Base-by-base conservation (phyloP, 805 yeast species). In the Starmerella vaccinii region DNA sequence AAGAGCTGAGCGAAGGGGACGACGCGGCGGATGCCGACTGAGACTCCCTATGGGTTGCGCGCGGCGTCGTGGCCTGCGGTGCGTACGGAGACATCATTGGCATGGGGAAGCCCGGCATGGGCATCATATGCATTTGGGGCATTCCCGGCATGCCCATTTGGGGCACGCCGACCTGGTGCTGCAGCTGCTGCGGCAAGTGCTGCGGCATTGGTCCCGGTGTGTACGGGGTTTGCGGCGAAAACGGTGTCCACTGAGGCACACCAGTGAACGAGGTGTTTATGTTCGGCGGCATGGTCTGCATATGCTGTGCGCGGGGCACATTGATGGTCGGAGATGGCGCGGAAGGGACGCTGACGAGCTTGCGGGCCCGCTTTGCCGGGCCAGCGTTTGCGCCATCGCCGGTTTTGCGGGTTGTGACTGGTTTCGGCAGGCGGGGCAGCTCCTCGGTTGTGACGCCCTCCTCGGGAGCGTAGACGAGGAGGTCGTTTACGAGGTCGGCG, bases 401-500 rank as follows among this genome's bases (percentile, higher is more conserved):
- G 12, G 27, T 30, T 42, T 65, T 62, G 41, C 71, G 61, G 38
- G 70, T 69, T 40, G 69, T 68, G 42, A 76, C 68, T 2, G 84
- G 72, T 5, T 83, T 79, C 61, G 82, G 81, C 47, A 79, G 82
- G 58, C 80, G 82, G 57, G 57, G 61, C 24, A 53, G 54, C 47
- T 51, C 59, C 19, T 19, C 47, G 21, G 52, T 49, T 3, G 29
- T 50, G 13, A 45, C 56, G 44, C 59, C 59, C 22, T 56, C 58
- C 40, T 48, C 27, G 52, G 76, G 66, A 58, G 68, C 67, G 61
- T 76, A 84, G 30, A 80, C 81, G 54, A 89, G 80, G 21, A 88
- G 68, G 0, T 89, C 84, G 34, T 69, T 66, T 41, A 90, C 71
- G 15, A 75, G 70, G 3, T 76, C 82, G 53, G 72, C 70, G 4